Percentiles rank a stretch among this genome's conserved stretches.
phyloP scores from a whole-genome alignment of 2,329 filamentous ascomycete genomes.

The Cryphonectria radicalis region DNA sequence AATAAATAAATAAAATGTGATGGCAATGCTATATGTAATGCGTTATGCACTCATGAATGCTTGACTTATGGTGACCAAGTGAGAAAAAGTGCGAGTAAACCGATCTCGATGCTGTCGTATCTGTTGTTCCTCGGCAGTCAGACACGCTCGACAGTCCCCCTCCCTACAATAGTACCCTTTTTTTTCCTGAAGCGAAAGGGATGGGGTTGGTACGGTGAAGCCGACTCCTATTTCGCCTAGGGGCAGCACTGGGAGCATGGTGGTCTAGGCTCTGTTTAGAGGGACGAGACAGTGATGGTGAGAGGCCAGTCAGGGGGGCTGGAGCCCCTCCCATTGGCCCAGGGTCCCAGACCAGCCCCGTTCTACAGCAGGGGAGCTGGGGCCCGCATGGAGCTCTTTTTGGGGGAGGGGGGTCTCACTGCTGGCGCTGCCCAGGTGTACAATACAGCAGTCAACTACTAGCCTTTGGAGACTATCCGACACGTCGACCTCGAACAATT shows the following conservation, averaged over 20 bases:
- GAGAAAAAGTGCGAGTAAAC: neutral
- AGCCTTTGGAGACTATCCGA: conserved; percentile 15
- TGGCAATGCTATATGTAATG: neutral
- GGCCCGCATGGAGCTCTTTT: conserved; percentile 9
- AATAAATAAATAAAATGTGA: neutral
- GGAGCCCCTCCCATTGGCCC: conserved; percentile 15
- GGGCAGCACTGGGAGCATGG: conserved; percentile 29
- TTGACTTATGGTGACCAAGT: neutral
- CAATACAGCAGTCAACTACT: neutral
- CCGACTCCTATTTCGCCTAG: conserved; percentile 27
- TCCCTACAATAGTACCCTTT: neutral
- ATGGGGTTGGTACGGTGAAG: conserved; percentile 25
- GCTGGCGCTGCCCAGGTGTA: conserved; percentile 7
- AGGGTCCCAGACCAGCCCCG: neutral
- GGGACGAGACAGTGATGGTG: neutral
- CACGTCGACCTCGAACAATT: conserved; percentile 24
- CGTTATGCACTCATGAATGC: neutral
- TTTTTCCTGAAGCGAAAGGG: conserved; percentile 4
- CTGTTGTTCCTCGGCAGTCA: too few species aligned
- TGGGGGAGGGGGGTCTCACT: neutral
- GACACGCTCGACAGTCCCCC: neutral
- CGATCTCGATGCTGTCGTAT: neutral
- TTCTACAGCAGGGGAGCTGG: conserved; percentile 15
- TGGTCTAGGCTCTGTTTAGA: conserved; percentile 9
- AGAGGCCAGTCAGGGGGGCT: conserved; percentile 9